Evolutionary conservation across 2,329 filamentous ascomycete species (phyloP).

Genomic region (Dryadomyces quercivorus): DNA sequence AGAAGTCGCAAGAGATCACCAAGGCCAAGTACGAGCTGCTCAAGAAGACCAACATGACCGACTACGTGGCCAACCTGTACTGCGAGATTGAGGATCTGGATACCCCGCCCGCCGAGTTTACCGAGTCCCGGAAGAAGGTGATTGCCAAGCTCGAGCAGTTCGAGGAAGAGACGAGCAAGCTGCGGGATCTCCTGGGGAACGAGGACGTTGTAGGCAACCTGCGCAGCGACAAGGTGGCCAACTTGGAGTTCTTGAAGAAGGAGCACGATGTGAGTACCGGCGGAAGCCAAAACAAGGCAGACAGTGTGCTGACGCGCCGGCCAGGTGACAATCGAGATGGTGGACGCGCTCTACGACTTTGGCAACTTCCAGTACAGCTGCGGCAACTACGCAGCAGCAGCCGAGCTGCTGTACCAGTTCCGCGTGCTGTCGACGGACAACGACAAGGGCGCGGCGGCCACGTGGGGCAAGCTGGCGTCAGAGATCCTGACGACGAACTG

Average conservation of each 20-base stretch:
- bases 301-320: background rate
- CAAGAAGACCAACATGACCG: constrained; percentile 97
- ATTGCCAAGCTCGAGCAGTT: constrained; percentile 70
- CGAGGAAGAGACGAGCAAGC: constrained; percentile 79
- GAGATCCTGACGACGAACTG: constrained; percentile 94
- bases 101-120: constrained; percentile 71
- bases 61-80: constrained; percentile 89
- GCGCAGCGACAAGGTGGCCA: constrained; percentile 93
- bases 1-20: constrained; percentile 55
- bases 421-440: constrained; percentile 96
- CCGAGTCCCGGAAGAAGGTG: constrained; percentile 80
- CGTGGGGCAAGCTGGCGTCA: constrained; percentile 94
- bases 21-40: constrained; percentile 87
- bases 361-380: constrained; percentile 98
- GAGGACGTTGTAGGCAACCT: constrained; percentile 85
- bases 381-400: constrained; percentile 80
- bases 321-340: constrained; percentile 79
- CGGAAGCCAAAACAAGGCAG: background rate
- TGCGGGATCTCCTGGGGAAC: constrained; percentile 73
- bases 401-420: constrained; percentile 94
- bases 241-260: constrained; percentile 96
- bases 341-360: constrained; percentile 89
- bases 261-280: constrained; percentile 65
- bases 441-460: constrained; percentile 90
- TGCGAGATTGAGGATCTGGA: constrained; percentile 75